These are phyloP conservation scores for Ascodesmis nigricans DNA, from an alignment of 495 filamentous ascomycete genomes.

Conservation along the genomic window DNA sequence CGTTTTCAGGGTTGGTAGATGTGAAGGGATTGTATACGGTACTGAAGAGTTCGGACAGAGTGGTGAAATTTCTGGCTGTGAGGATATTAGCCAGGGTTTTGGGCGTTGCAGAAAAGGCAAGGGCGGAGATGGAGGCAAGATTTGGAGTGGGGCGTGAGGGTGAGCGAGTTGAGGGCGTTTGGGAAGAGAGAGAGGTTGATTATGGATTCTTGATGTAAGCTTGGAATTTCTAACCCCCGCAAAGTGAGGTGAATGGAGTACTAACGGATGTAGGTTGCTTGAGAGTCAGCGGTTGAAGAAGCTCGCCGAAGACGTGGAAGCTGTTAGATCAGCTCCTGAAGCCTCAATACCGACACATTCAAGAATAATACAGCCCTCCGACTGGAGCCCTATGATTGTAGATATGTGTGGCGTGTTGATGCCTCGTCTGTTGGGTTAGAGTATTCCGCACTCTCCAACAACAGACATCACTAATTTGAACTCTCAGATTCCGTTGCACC, in stretches of 20 bases:
- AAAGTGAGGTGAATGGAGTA: slow-evolving; percentile 1
- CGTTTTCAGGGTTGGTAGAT: slow-evolving; percentile 12
- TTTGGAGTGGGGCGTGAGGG: slow-evolving; percentile 30
- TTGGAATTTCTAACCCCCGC: neutral
- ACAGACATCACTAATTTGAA: slow-evolving; percentile 41
- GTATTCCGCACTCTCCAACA: no score
- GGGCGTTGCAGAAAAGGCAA: slow-evolving; percentile 55
- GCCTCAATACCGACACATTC: slow-evolving; percentile 15
- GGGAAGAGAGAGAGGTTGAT: slow-evolving; percentile 59
- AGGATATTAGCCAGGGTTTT: slow-evolving; percentile 57
- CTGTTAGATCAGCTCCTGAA: slow-evolving; percentile 22
- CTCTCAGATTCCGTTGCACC: slow-evolving; percentile 29
- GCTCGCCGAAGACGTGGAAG: slow-evolving; percentile 24
- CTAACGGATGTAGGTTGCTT: slow-evolving; percentile 26
- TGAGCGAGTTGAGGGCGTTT: slow-evolving; percentile 39
- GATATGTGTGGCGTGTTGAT: slow-evolving; percentile 26
- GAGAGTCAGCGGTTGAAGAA: slow-evolving; percentile 44
- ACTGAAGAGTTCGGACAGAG: slow-evolving; percentile 20
- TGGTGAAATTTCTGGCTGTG: slow-evolving; percentile 59
- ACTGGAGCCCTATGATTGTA: slow-evolving; percentile 30
- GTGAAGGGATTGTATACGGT: slow-evolving; percentile 9
- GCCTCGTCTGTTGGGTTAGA: slow-evolving; percentile 16
- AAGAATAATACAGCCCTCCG: slow-evolving; percentile 23
- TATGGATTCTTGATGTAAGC: slow-evolving; percentile 46
- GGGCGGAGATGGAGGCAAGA: slow-evolving; percentile 42